A percentile compares a stretch with the other conserved stretches of the same genome.
Conservation (phyloP, 345 rosid species). For the Nephelium lappaceum region DNA sequence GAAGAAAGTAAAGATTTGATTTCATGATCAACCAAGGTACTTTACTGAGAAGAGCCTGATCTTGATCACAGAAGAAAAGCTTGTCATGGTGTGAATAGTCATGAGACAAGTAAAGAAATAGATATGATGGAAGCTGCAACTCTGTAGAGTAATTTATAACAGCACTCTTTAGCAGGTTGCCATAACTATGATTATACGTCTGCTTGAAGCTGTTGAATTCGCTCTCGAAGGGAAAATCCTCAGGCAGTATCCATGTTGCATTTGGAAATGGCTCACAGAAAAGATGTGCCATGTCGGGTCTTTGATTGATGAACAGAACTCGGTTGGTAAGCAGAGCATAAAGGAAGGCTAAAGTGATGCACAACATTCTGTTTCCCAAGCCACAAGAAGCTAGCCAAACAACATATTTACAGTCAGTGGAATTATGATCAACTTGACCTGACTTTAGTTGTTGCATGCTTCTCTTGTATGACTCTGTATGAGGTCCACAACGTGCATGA, state of each 20-base stretch:
- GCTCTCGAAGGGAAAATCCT: constrained; percentile 6
- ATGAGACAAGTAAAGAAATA: constrained; percentile 17
- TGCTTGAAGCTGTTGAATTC: constrained; percentile 4
- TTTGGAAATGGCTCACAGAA: no score
- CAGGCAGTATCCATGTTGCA: constrained; percentile 18
- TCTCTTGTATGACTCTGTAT: no score
- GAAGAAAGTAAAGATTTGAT: background rate
- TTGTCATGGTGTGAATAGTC: constrained; percentile 21
- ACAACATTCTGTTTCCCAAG: no score
- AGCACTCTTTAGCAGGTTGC: constrained; percentile 12
- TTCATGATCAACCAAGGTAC: background rate
- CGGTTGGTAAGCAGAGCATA: no score
- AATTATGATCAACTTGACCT: no score
- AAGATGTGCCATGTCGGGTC: no score
- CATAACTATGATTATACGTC: constrained; percentile 9
- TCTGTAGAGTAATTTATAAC: constrained; percentile 6
- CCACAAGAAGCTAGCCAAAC: no score
- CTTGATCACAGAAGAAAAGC: constrained; percentile 25
- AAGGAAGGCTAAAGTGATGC: no score
- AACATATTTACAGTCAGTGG: no score
- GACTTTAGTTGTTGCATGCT: no score
- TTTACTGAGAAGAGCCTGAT: background rate
- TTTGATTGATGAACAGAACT: no score
- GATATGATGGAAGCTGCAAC: constrained; percentile 3
- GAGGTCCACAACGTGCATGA: no score